Base-by-base conservation (phyloP, 164 flowering plant species). In the Chimonanthus praecox region DNA sequence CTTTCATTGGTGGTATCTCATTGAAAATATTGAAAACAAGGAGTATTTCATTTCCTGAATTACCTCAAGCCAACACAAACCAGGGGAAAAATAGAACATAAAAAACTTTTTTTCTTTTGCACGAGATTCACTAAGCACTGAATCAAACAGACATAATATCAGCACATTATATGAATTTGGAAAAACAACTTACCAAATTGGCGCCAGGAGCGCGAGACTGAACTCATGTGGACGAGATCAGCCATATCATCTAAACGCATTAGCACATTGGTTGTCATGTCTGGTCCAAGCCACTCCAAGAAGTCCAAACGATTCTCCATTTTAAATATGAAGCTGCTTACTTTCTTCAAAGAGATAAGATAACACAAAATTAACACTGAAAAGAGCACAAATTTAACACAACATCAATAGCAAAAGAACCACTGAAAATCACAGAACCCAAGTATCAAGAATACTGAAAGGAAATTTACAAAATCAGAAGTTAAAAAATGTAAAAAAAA, bases 161-260 rank as follows among this genome's bases (percentile, higher is more conserved):
- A 54, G 16, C 60, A 54, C 11, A 15, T 4, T 11, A 54, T 13
- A n/a, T 13, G 4, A 3, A 21, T 18, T 18, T 18, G 8, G 66
- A 44, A 66, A 47, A 15, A 20, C 10, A 47, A 15, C 97, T 83
- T 72, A 92, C 98, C 91, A 71, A 82, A 88, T 4, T 81, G 78
- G 61, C 84, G 86, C 96, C 94, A 92, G 43, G 71, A 68, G 9
- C 83, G 83, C 2, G 98, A 92, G 50, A 91, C 96, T 15, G 76
- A 33, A 77, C 85, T 73, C 63, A 77, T 83, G 71, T 85, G 88
- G 13, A 88, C 89, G 47, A 89, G 46, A 82, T 91, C 96, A 78
- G 87, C 72, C 13, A 90, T 86, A 76, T 88, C 91, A 18, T 88
- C 90, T 79, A 92, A 76, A 67, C 73, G 70, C 67, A 33, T 80